Evolutionary conservation across 78 protist genomes (phyloP), one percentile per base, ranked within the genome.

Genomic region (Pelomyxa schiedti): DNA sequence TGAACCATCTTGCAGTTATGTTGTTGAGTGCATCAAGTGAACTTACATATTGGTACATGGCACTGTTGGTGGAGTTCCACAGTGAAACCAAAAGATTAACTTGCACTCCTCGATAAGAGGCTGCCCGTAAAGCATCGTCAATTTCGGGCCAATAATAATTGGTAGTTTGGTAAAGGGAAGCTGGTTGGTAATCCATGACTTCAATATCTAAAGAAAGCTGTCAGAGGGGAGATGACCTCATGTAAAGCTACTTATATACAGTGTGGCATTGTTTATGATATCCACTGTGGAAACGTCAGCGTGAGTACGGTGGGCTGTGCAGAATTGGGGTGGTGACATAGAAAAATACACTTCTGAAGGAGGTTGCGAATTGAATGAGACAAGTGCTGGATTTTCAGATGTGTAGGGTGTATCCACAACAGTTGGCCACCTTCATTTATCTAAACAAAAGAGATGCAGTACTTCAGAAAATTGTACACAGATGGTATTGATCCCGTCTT

Each of bases 101-200:
- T 16, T 80, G 28, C 4, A 90, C 92, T 22, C 80, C 67, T 58
- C 71, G 70, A 63, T 58, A 77, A 1, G 90, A 82, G 3, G 88
- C 92, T 0, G 69, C 32, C 30, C 92, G 39, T 4, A 88, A 30
- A 1, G 90, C 89, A 35, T 47, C 66, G 75, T 88, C 92, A 67
- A 88, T 70, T 1, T 53, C 72, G 7, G 88, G 86, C 90, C 90
- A 88, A 39, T 76, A 87, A 22, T 42, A 28, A 30, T 81, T 73
- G 28, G 88, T 86, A 8, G 28, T 28, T 47, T 42, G 42, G 40
- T 76, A 88, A 32, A 73, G 39, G 28, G 76, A 67, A 4, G 74
- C 42, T 64, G 92, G 92, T 3, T 53, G 35, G 42, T 88, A 88
- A 40, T 88, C 92, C 92, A 88, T 88, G 8, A 88, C 86, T 1